These are phyloP conservation scores for Nidularia pulvinata DNA, from an alignment of 768 basidiomycete species.

Conservation along the genomic window DNA sequence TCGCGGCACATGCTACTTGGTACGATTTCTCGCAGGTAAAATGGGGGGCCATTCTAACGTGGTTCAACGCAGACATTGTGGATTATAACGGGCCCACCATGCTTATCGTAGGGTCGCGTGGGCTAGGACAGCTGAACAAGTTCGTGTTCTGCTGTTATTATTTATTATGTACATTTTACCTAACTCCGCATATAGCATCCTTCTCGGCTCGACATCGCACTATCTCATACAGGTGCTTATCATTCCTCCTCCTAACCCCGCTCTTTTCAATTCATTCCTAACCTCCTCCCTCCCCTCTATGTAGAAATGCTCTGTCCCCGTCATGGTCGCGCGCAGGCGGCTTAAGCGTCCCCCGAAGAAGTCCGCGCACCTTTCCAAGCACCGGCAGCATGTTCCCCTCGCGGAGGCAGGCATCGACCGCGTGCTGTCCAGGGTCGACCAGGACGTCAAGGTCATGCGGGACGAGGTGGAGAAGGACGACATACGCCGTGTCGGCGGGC, in stretches of 20 bases:
- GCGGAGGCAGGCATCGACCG: conserved; percentile 90
- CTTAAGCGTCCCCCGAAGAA: conserved; percentile 87
- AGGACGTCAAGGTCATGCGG: conserved; percentile 81
- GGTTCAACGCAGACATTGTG: conserved; percentile 59
- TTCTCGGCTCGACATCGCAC: conserved; percentile 94
- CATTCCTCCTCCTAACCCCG: conserved; percentile 1
- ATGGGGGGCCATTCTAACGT: background rate
- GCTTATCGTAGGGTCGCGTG: conserved; percentile 96
- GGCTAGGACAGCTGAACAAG: conserved; percentile 87
- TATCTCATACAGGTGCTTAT: conserved; percentile 83
- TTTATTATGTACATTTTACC: conserved; percentile 1
- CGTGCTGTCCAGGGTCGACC: conserved; percentile 82
- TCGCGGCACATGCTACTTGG: conserved; percentile 86
- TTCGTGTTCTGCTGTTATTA: conserved; percentile 18
- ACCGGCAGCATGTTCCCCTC: conserved; percentile 82
- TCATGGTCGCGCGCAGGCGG: conserved; percentile 94
- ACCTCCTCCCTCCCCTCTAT: background rate
- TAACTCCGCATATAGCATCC: conserved; percentile 51
- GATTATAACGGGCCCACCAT: conserved; percentile 88
- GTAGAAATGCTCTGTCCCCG: conserved; percentile 91
- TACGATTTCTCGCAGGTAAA: conserved; percentile 19
- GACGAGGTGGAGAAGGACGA: conserved; percentile 76
- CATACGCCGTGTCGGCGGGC: conserved; percentile 38
- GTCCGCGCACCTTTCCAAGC: conserved; percentile 77
- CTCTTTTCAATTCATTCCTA: background rate